These are phyloP conservation scores for Acrodontium crateriforme DNA, from an alignment of 2,329 filamentous ascomycete genomes.

Conservation along the genomic window DNA sequence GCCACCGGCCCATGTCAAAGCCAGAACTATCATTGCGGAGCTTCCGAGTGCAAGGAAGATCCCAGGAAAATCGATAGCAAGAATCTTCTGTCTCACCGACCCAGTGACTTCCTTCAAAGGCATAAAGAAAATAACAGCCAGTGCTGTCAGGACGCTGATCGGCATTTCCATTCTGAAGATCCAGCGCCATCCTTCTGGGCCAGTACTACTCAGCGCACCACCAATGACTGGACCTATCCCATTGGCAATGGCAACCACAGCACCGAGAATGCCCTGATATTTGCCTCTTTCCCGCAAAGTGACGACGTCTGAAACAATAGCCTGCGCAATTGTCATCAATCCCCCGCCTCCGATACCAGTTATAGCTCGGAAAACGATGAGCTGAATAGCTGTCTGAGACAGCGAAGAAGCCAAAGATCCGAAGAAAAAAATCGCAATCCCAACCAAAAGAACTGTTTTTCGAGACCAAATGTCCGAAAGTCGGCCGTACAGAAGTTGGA, in stretches of 20 bases:
- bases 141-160: conserved; percentile 34
- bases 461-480: conserved; percentile 58
- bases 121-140: conserved; percentile 38
- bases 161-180: conserved; percentile 44
- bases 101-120: conserved; percentile 23
- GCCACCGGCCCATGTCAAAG: not conserved
- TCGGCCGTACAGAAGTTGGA: conserved; percentile 62
- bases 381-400: conserved; percentile 47
- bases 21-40: not conserved
- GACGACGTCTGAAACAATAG: conserved; percentile 48
- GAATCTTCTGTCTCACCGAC: not conserved
- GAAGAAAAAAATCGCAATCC: conserved; percentile 49
- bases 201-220: conserved; percentile 32
- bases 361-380: conserved; percentile 51
- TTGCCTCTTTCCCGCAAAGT: conserved; percentile 46
- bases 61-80: not conserved
- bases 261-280: conserved; percentile 32
- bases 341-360: conserved; percentile 51
- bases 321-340: conserved; percentile 45
- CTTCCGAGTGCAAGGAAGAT: not conserved
- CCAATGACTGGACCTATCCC: conserved; percentile 34
- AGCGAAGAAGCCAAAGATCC: conserved; percentile 52
- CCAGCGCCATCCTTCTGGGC: conserved; percentile 42
- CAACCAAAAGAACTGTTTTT: conserved; percentile 50
- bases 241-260: conserved; percentile 32